Base-by-base conservation (phyloP, 768 basidiomycete genomes). In the Mycena kentingensis region DNA sequence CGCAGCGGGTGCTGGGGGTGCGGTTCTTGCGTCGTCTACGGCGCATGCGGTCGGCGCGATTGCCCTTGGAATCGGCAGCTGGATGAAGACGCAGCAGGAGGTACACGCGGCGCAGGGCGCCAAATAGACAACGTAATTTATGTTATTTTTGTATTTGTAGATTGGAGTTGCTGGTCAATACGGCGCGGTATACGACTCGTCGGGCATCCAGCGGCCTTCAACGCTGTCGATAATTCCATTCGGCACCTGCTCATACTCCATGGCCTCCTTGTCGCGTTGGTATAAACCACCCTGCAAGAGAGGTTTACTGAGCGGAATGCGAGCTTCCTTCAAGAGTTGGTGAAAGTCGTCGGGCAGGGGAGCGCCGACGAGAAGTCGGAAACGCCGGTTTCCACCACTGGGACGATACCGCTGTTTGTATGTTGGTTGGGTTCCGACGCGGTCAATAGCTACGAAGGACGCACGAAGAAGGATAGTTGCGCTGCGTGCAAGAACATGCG, bases 21-120 rank as follows among this genome's bases (percentile, higher is more conserved):
- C 85, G 0, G 73, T 88, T 45, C 74, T 91, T 29, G 88, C 89
- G 10, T 80, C 86, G 15, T 77, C 83, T 12, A 84, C 89, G 13
- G 87, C 82, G 13, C 88, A 90, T 58, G 88, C 89, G 1, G 83
- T 88, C 22, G 88, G 89, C 10, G 87, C 87, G 1, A 83, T 90
- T 52, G 89, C 88, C 1, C 79, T 90, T 3, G 88, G 89, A 2
- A 71, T 90, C 27, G 88, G 88, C 1, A 79, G 75, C 29, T 67
- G 77, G 67, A 68, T 83, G 48, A 78, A 80, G 63, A 72, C 78
- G 2, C 70, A 75, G 25, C 77, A 79, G 25, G 76, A 79, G 39
- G 65, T 69, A 13, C 46, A 50, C 27, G 31, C 19, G 41, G 65
- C 67, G 13, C 50, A 52, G n/a, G 28, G 12, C 8, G 10, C 56